phyloP scores from a whole-genome alignment of 768 basidiomycete genomes.

The Cantharellus anzutake region DNA sequence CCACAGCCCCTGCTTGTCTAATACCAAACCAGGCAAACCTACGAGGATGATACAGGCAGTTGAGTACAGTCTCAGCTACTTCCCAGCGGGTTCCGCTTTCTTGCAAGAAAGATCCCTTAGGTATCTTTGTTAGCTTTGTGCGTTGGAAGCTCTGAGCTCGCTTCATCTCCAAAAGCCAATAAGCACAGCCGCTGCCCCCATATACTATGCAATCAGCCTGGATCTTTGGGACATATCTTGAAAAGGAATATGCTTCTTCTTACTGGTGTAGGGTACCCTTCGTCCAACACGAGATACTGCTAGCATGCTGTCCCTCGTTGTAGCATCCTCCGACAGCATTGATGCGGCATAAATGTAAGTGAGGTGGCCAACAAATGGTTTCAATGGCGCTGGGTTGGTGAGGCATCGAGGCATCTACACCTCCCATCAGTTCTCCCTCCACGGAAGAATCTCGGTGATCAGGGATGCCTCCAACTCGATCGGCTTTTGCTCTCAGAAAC shows the following conservation, averaged over 20 bases:
- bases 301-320: background rate
- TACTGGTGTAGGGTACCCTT: slow-evolving; percentile 6
- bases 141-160: too few relatives aligned
- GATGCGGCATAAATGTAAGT: slow-evolving; percentile 1
- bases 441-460: slow-evolving; percentile 7
- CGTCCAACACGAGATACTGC: slow-evolving; percentile 9
- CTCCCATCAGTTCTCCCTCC: slow-evolving; percentile 3
- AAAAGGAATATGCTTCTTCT: slow-evolving; percentile 9
- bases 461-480: slow-evolving; percentile 7
- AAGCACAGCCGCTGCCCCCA: too few relatives aligned
- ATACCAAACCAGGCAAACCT: too few relatives aligned
- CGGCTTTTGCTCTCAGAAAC: background rate
- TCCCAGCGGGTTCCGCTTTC: too few relatives aligned
- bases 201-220: slow-evolving; percentile 6
- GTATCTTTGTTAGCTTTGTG: too few relatives aligned
- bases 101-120: too few relatives aligned
- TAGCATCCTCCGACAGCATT: slow-evolving; percentile 10
- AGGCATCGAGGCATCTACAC: background rate
- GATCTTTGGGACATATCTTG: slow-evolving; percentile 8
- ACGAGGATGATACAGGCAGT: too few relatives aligned
- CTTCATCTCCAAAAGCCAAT: too few relatives aligned
- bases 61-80: too few relatives aligned
- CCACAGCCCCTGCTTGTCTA: too few relatives aligned
- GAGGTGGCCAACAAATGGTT: too few relatives aligned
- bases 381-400: background rate